phyloP scores from a whole-genome alignment of 371 early-diverging fungal species.

The Smittium mucronatum region DNA sequence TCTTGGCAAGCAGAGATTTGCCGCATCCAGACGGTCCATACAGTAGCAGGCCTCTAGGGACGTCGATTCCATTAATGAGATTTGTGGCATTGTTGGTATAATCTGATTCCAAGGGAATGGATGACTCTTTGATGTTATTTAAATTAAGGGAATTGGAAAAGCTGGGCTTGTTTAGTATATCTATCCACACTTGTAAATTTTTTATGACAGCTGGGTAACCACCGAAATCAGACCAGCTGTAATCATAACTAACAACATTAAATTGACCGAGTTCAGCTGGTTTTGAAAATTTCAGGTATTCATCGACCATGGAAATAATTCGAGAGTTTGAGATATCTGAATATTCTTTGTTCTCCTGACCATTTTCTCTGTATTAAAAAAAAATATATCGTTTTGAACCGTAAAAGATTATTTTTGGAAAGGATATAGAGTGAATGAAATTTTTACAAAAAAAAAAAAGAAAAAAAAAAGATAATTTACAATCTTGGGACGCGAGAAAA shows the following conservation, averaged over 20 bases:
- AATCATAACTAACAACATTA: background rate
- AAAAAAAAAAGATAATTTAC: too few species aligned
- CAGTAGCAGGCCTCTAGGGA: conserved; percentile 90
- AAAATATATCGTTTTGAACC: too few species aligned
- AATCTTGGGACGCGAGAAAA: too few species aligned
- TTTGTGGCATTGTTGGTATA: background rate
- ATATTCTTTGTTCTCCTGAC: too few species aligned
- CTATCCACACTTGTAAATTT: background rate
- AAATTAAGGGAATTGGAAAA: background rate
- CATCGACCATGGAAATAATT: too few species aligned
- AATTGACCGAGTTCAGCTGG: background rate
- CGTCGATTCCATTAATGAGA: conserved; percentile 84
- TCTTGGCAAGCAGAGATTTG: conserved; percentile 71
- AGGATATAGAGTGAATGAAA: too few species aligned
- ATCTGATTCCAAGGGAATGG: background rate
- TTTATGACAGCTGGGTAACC: background rate
- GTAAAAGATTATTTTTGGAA: too few species aligned
- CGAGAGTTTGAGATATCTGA: too few species aligned
- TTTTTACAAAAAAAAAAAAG: too few species aligned
- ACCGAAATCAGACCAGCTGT: background rate
- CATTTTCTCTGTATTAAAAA: too few species aligned
- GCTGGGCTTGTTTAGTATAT: background rate
- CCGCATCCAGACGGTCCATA: conserved; percentile 99
- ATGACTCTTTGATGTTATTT: background rate
- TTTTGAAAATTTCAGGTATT: background rate